These are phyloP conservation scores for Populus hybrid DNA, from an alignment of 441 rosid species.

Conservation along the genomic window DNA sequence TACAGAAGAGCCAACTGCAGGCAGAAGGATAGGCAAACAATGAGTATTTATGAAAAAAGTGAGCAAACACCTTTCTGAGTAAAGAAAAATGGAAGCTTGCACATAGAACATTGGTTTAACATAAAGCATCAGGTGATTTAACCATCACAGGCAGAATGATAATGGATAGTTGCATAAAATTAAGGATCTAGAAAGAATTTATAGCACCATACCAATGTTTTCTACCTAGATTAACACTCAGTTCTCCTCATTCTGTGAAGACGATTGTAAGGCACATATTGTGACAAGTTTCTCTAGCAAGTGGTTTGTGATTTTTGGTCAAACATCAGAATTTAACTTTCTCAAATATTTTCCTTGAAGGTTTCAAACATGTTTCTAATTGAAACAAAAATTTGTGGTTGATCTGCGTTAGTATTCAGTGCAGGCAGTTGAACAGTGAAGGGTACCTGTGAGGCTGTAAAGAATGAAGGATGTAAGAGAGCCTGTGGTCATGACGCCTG, in stretches of 20 bases:
- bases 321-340: not conserved
- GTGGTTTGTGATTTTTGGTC: not conserved
- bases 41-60: not conserved
- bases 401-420: not conserved
- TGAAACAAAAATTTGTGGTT: not conserved
- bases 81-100: not conserved
- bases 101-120: not conserved
- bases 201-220: not conserved
- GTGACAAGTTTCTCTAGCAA: not conserved
- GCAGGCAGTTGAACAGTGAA: conserved; percentile 6
- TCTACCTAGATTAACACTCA: not conserved
- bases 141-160: not conserved
- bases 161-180: not conserved
- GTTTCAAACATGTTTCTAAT: not conserved
- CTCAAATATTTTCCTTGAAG: not conserved
- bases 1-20: conserved; percentile 82
- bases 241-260: not conserved
- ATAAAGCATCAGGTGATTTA: not conserved
- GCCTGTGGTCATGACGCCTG: conserved; percentile 78
- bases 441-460: conserved; percentile 85
- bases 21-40: conserved; percentile 14
- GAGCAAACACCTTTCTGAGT: not conserved
- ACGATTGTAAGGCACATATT: not conserved
- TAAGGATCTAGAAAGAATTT: not conserved
- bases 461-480: conserved; percentile 95